Evolutionary conservation across 1,284 basidiomycete genomes (phyloP).

Genomic region (Cutaneotrichosporon mucoides): DNA sequence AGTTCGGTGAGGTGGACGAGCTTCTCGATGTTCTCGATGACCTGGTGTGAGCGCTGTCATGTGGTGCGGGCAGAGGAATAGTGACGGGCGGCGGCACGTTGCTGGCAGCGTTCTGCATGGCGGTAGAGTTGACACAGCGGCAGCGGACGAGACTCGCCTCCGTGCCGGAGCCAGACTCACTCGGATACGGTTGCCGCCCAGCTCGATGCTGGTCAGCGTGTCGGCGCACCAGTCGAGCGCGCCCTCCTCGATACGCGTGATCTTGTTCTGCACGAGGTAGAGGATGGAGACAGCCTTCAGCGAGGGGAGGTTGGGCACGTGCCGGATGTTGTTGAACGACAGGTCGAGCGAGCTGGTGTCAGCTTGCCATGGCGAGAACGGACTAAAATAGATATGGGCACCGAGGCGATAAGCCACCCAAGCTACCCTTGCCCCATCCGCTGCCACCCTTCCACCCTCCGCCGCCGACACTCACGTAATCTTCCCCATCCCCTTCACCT

Average conservation of each 20-base stretch:
- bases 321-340: constrained; percentile 86
- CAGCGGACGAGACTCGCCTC: no score
- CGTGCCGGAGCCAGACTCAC: no score
- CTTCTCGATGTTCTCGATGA: constrained; percentile 81
- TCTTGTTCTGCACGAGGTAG: constrained; percentile 96
- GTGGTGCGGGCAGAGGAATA: neutral
- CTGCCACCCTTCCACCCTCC: neutral
- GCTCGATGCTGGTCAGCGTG: constrained; percentile 77
- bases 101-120: no score
- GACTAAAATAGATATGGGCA: neutral
- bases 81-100: no score
- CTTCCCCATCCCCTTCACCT: constrained; percentile 59
- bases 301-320: constrained; percentile 59
- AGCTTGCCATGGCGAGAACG: constrained; percentile 47
- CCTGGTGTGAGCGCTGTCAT: constrained; percentile 51
- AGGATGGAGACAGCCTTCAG: constrained; percentile 61
- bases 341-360: constrained; percentile 71
- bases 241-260: constrained; percentile 66
- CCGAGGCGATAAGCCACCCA: no score
- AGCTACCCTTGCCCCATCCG: no score
- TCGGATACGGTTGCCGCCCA: constrained; percentile 87
- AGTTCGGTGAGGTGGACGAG: constrained; percentile 81
- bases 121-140: no score
- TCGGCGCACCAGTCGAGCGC: constrained; percentile 57
- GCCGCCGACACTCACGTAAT: constrained; percentile 67